Evolutionary conservation across 2,329 filamentous ascomycete species (phyloP).

Genomic region (Pestalotiopsis sp.): DNA sequence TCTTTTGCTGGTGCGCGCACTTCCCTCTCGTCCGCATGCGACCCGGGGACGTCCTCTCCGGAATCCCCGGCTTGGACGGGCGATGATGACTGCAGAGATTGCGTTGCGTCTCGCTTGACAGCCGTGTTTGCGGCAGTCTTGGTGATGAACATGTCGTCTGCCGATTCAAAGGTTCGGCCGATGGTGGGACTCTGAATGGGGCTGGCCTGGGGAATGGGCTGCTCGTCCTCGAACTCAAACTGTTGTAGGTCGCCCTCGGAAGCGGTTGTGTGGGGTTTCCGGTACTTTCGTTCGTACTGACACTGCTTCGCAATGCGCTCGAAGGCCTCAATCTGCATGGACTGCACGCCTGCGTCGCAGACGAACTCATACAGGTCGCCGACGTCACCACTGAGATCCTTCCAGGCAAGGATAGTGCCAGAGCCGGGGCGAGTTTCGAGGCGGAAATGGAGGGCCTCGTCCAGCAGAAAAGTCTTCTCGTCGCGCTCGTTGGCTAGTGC

Average conservation of each 20-base stretch:
- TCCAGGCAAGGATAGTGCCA: conserved; percentile 90
- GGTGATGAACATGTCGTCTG: conserved; percentile 58
- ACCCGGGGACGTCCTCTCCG: conserved; percentile 47
- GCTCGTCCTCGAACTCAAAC: conserved; percentile 75
- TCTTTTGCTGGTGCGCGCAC: conserved; percentile 23
- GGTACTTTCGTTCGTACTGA: conserved; percentile 96
- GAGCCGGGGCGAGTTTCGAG: conserved; percentile 79
- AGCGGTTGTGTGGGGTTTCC: conserved; percentile 76
- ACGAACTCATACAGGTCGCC: conserved; percentile 99
- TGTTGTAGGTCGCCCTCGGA: conserved; percentile 79
- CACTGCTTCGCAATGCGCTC: conserved; percentile 84
- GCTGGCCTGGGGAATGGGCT: conserved; percentile 66
- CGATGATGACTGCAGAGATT: conserved; percentile 15
- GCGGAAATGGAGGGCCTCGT: conserved; percentile 86
- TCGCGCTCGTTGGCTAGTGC: conserved; percentile 81
- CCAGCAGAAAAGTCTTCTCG: conserved; percentile 96
- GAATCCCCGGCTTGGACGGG: conserved; percentile 35
- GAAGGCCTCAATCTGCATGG: conserved; percentile 77
- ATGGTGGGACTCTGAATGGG: conserved; percentile 62
- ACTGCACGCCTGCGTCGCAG: conserved; percentile 74
- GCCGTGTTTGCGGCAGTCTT: conserved; percentile 48
- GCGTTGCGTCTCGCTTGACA: conserved; percentile 42
- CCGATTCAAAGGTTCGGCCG: conserved; percentile 56
- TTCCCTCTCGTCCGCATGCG: conserved; percentile 32
- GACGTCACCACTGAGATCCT: conserved; percentile 88